Evolutionary conservation across 2,329 filamentous ascomycete genomes (phyloP).

Genomic region (Pseudohalonectria lignicola): DNA sequence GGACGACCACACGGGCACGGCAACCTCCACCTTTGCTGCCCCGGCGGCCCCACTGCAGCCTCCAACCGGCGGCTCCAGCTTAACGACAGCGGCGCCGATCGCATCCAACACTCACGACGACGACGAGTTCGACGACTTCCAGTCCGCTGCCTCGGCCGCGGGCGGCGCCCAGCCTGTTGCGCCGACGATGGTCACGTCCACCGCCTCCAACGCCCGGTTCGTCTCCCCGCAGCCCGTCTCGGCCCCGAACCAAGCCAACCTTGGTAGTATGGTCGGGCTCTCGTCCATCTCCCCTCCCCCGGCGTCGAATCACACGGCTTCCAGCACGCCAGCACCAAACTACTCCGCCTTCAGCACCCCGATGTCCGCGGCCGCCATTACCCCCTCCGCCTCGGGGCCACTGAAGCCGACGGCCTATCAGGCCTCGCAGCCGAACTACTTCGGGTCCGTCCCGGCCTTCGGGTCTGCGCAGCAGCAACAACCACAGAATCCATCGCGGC

Average conservation of each 20-base stretch:
- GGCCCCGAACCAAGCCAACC: conserved; percentile 67
- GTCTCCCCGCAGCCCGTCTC: conserved; percentile 77
- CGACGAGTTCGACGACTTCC: conserved; percentile 96
- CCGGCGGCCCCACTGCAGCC: too few species aligned
- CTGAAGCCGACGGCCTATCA: conserved; percentile 58
- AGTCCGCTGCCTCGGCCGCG: conserved; percentile 62
- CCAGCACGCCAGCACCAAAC: conserved; percentile 47
- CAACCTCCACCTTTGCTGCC: conserved; percentile 19
- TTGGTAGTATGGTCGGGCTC: conserved; percentile 70
- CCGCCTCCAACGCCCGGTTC: conserved; percentile 54
- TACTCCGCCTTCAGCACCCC: conserved; percentile 52
- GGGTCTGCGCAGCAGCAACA: conserved; percentile 12
- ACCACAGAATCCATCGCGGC: conserved; percentile 11
- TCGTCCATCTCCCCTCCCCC: conserved; percentile 69
- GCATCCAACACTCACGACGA: conserved; percentile 59
- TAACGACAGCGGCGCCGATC: too few species aligned
- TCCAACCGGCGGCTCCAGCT: too few species aligned
- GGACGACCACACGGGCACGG: too few species aligned
- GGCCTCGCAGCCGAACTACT: conserved; percentile 83
- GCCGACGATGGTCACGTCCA: conserved; percentile 36
- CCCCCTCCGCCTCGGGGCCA: conserved; percentile 30
- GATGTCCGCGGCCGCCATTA: conserved; percentile 18
- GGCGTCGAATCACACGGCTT: conserved; percentile 35
- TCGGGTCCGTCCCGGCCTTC: conserved; percentile 59
- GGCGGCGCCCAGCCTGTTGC: conserved; percentile 31